A percentile compares a stretch with the other conserved stretches of the same genome.
phyloP scores from a whole-genome alignment of 306 rosid genomes.

The Acacia confusa region DNA sequence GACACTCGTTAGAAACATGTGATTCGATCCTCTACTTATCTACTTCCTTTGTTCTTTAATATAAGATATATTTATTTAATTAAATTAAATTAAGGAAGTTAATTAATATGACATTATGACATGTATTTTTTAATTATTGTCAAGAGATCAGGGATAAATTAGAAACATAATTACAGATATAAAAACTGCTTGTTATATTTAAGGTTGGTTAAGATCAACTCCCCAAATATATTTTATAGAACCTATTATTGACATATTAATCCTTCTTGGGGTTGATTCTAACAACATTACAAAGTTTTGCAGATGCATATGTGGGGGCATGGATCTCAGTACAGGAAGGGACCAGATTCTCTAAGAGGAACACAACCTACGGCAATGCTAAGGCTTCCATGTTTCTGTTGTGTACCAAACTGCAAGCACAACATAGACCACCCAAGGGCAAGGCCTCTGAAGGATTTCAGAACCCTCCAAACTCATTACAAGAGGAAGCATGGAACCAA shows the following conservation, averaged over 20 bases:
- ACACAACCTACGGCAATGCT: constrained; percentile 63
- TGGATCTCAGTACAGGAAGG: constrained; percentile 72
- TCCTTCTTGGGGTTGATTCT: not conserved
- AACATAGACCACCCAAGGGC: constrained; percentile 69
- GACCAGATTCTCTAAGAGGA: constrained; percentile 61
- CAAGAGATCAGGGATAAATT: too few relatives aligned
- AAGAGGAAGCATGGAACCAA: constrained; percentile 76
- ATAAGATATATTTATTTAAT: too few relatives aligned
- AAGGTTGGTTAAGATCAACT: too few relatives aligned
- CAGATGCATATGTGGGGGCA: constrained; percentile 93
- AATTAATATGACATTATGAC: too few relatives aligned
- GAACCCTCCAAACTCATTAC: constrained; percentile 79
- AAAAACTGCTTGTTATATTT: too few relatives aligned
- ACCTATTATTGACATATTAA: too few relatives aligned
- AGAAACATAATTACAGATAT: too few relatives aligned
- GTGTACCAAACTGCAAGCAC: constrained; percentile 67
- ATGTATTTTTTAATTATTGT: too few relatives aligned
- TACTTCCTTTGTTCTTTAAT: too few relatives aligned
- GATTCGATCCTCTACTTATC: not conserved
- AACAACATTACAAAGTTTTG: not conserved
- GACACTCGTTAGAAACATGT: not conserved
- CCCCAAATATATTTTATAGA: not conserved
- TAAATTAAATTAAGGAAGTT: too few relatives aligned
- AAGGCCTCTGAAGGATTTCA: constrained; percentile 66
- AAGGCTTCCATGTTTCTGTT: constrained; percentile 68